These are phyloP conservation scores for Thymus mandschuricus DNA, from an alignment of 257 asterid species.

Conservation along the genomic window DNA sequence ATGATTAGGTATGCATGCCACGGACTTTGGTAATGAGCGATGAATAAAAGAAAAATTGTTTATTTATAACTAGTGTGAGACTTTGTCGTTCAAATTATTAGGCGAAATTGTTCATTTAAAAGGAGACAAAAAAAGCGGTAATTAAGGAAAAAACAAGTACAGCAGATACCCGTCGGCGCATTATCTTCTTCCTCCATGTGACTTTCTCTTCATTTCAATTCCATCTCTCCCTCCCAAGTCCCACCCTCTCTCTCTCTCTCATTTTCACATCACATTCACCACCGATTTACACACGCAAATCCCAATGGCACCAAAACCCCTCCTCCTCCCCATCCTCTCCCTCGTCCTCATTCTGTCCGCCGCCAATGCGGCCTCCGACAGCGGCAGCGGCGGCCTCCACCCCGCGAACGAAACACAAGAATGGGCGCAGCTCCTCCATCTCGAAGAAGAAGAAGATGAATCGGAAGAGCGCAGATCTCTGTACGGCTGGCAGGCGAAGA, in stretches of 20 bases:
- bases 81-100: too few species aligned
- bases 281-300: neutral
- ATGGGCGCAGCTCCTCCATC: constrained; percentile 27
- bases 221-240: neutral
- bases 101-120: neutral
- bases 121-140: constrained; percentile 33
- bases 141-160: constrained; percentile 37
- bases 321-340: constrained; percentile 21
- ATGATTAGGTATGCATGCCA: too few species aligned
- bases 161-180: constrained; percentile 41
- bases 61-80: too few species aligned
- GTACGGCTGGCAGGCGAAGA: constrained; percentile 31
- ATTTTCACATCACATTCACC: neutral
- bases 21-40: too few species aligned
- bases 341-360: constrained; percentile 32
- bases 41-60: too few species aligned
- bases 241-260: constrained; percentile 4
- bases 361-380: constrained; percentile 29
- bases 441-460: constrained; percentile 16
- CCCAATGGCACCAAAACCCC: constrained; percentile 36
- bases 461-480: constrained; percentile 44
- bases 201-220: constrained; percentile 22
- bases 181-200: constrained; percentile 51
- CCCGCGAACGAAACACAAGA: constrained; percentile 32
- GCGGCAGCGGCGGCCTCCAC: constrained; percentile 37